Percentiles rank a stretch among this genome's conserved stretches.
Evolutionary conservation across 2,329 filamentous ascomycete genomes (phyloP).

Genomic region (Fusarium sp.): DNA sequence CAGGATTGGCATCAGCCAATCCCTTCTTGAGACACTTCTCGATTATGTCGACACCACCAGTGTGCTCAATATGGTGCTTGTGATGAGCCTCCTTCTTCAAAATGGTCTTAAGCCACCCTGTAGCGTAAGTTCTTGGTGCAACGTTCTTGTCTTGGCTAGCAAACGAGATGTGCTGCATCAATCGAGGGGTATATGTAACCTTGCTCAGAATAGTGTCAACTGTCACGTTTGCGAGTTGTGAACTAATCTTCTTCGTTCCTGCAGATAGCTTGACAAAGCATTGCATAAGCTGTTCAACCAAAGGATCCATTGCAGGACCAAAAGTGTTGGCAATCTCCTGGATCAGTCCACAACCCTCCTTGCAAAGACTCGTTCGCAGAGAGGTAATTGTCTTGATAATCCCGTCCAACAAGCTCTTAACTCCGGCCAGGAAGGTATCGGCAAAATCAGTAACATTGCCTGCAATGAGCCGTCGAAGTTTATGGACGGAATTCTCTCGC

Average conservation of each 20-base stretch:
- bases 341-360: constrained; percentile 84
- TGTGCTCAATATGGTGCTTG: constrained; percentile 85
- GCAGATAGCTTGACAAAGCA: constrained; percentile 89
- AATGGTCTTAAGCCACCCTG: constrained; percentile 86
- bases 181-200: constrained; percentile 81
- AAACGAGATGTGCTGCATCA: constrained; percentile 86
- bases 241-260: constrained; percentile 91
- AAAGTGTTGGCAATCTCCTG: constrained; percentile 85
- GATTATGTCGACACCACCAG: constrained; percentile 82
- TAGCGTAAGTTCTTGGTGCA: constrained; percentile 81
- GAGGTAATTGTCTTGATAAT: constrained; percentile 88
- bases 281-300: constrained; percentile 92
- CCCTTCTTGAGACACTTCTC: constrained; percentile 92
- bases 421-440: constrained; percentile 74
- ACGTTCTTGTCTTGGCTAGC: constrained; percentile 95
- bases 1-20: constrained; percentile 88
- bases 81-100: constrained; percentile 82
- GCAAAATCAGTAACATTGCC: constrained; percentile 87
- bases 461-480: constrained; percentile 80
- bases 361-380: constrained; percentile 88
- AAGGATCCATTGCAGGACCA: constrained; percentile 83
- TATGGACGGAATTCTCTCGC: constrained; percentile 83
- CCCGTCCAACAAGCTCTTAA: constrained; percentile 84
- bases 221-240: constrained; percentile 82
- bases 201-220: constrained; percentile 85